A percentile compares a stretch with the other conserved stretches of the same genome.
Conservation (phyloP, 148 eudicot species). For the Spergularia marina region DNA sequence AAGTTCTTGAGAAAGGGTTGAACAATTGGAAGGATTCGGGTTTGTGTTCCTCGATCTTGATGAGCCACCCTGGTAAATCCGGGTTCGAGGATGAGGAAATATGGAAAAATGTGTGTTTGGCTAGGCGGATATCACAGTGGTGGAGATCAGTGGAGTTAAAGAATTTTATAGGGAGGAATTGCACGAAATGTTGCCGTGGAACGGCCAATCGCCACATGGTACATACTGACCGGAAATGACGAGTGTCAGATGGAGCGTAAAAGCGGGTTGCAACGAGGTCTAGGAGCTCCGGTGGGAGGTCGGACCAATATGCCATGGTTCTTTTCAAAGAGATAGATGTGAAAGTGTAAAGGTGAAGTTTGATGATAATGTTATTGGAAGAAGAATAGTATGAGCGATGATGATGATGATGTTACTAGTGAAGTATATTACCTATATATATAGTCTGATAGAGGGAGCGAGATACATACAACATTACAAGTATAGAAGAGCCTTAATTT, state of each 20-base stretch:
- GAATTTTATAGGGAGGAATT: conserved; percentile 18
- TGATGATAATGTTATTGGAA: no score
- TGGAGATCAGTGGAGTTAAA: background rate
- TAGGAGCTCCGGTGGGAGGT: conserved; percentile 31
- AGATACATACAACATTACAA: no score
- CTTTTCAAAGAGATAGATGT: background rate
- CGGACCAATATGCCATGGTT: conserved; percentile 27
- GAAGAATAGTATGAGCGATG: no score
- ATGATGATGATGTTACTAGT: no score
- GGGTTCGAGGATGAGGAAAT: background rate
- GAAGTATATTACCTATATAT: no score
- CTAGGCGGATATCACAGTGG: conserved; percentile 16
- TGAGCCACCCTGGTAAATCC: conserved; percentile 23
- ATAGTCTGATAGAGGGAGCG: no score
- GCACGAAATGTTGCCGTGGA: background rate
- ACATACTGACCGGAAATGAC: conserved; percentile 31
- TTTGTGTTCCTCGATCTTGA: conserved; percentile 26
- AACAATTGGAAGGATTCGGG: conserved; percentile 17
- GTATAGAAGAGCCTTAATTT: no score
- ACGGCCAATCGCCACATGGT: conserved; percentile 26
- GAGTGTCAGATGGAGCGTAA: conserved; percentile 15
- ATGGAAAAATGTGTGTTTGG: conserved; percentile 20
- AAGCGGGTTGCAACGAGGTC: conserved; percentile 20
- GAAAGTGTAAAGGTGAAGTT: no score
- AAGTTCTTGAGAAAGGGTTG: conserved; percentile 25